Percentiles rank a stretch among this genome's conserved stretches.
These are phyloP conservation scores for Paspalum vaginatum DNA, from an alignment of 176 grass and related monocot species.

Conservation along the genomic window DNA sequence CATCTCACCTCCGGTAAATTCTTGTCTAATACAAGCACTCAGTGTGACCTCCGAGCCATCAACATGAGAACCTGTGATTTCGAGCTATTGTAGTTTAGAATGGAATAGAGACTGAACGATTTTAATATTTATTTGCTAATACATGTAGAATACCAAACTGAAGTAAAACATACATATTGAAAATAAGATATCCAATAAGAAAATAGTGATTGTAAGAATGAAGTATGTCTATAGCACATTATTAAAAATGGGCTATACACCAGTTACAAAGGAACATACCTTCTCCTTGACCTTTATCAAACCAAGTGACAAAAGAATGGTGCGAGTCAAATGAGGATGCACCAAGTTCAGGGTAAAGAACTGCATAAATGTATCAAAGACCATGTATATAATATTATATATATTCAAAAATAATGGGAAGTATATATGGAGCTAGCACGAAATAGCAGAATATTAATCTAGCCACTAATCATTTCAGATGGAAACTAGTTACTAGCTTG, in stretches of 20 bases:
- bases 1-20: constrained; percentile 70
- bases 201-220: background rate
- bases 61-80: constrained; percentile 59
- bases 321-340: constrained; percentile 57
- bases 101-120: background rate
- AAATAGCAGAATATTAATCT: background rate
- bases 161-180: background rate
- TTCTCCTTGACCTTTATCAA: constrained; percentile 50
- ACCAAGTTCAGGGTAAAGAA: constrained; percentile 60
- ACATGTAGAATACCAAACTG: background rate
- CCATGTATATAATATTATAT: background rate
- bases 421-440: too few species aligned
- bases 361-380: constrained; percentile 24
- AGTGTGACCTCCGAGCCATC: constrained; percentile 59
- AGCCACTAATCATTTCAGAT: background rate
- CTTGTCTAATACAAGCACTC: constrained; percentile 64
- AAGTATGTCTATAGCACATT: background rate
- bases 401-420: background rate
- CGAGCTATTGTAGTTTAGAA: background rate
- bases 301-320: constrained; percentile 59
- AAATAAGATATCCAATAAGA: background rate
- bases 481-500: background rate
- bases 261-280: background rate
- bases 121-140: background rate
- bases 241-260: too few species aligned